Percentiles rank a stretch among this genome's conserved stretches.
These are phyloP conservation scores for Gnaphalium uliginosum DNA, from an alignment of 129 eudicot species.

Conservation along the genomic window DNA sequence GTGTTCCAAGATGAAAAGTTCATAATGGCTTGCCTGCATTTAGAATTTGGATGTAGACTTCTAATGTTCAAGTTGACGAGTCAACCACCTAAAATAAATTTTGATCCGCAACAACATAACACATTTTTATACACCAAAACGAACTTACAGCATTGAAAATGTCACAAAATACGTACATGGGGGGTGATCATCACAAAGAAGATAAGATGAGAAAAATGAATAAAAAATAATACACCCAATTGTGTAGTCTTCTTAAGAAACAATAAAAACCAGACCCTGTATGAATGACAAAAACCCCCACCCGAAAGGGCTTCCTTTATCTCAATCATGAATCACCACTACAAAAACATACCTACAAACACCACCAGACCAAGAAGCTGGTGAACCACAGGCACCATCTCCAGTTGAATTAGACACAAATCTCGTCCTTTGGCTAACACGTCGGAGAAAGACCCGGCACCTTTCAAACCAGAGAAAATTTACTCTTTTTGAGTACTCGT, in stretches of 20 bases:
- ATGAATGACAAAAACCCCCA: neutral
- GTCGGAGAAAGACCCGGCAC: neutral
- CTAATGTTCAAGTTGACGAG: neutral
- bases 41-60: neutral
- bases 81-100: neutral
- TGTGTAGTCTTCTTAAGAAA: constrained; percentile 16
- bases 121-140: neutral
- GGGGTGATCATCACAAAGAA: neutral
- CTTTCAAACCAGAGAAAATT: constrained; percentile 31
- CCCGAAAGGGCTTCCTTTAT: constrained; percentile 24
- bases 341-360: constrained; percentile 22
- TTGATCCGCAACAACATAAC: neutral
- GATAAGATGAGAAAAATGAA: constrained; percentile 27
- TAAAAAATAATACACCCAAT: constrained; percentile 26
- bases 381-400: constrained; percentile 11
- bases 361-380: constrained; percentile 23
- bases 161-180: neutral
- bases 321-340: constrained; percentile 3
- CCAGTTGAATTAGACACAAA: neutral
- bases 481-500: constrained; percentile 22
- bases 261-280: constrained; percentile 24
- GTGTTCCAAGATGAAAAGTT: neutral
- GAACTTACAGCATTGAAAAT: neutral
- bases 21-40: neutral
- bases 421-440: neutral